phyloP scores from a whole-genome alignment of 371 early-diverging fungal genomes.

The Mortierella sp. region DNA sequence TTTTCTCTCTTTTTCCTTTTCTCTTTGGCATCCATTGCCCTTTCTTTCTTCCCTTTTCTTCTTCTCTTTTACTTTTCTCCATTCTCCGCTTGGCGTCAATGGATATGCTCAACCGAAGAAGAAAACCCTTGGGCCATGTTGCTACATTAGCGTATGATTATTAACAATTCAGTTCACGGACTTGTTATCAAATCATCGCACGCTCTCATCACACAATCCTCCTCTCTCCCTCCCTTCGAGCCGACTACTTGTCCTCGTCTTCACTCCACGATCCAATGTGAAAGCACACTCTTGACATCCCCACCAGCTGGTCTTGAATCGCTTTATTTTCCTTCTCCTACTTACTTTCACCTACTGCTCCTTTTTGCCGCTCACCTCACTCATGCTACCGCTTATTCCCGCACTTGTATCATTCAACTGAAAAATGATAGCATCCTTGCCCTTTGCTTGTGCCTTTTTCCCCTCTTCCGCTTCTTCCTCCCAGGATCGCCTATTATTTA shows the following conservation, averaged over 20 bases:
- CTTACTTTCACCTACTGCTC: too few species aligned
- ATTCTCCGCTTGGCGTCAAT: not conserved
- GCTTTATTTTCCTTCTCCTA: not conserved
- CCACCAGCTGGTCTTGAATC: conserved; percentile 4
- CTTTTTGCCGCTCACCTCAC: not conserved
- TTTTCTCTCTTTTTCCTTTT: not conserved
- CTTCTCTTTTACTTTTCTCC: not conserved
- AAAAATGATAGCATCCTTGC: not conserved
- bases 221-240: not conserved
- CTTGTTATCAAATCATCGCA: conserved; percentile 17
- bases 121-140: not conserved
- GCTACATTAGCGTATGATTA: not conserved
- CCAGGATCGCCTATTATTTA: not conserved
- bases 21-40: not conserved
- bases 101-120: not conserved
- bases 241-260: not conserved
- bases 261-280: not conserved
- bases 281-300: not conserved
- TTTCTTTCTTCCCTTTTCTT: not conserved
- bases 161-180: not conserved
- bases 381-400: not conserved
- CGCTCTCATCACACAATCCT: conserved; percentile 17
- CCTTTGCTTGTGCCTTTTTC: too few species aligned
- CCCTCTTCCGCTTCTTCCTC: not conserved
- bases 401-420: not conserved